Evolutionary conservation across 2,329 filamentous ascomycete genomes (phyloP), one percentile per base, ranked within the genome.

Genomic region (Aspergillus amoenus): DNA sequence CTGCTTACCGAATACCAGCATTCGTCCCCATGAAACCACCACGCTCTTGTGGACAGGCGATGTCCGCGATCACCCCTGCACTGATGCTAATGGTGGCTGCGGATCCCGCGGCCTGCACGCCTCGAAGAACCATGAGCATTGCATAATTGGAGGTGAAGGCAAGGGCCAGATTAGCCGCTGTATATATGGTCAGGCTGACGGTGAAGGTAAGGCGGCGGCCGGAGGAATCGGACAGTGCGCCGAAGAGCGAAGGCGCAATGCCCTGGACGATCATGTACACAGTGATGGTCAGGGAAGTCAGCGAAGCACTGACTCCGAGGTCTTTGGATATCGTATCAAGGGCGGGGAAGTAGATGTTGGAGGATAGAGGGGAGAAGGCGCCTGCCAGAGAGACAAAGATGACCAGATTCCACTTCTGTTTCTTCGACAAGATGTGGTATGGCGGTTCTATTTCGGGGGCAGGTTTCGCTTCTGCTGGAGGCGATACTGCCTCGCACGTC

Each of bases 241-340:
- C 78, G 76, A 78, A 82, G 50, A 83, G 70, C 4, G 76, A 70
- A 0, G 81, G 80, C 3, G 79, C 76, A 15, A 83, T 65, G 5
- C 78, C 82, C 67, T 83, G 81, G 4, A 82, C 69, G 49, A 82
- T 72, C 67, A 81, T 77, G 61, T 83, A 84, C 37, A 73, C 58
- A 0, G 74, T 76, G 17, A 76, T 66, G 1, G 74, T 75, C n/a
- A 76, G 59, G 12, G 68, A 72, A 17, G 70, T 63, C 3, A 71
- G 56, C 12, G 68, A 61, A 49, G 67, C 65, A 7, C 65, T 70
- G 42, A 71, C 55, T 34, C 66, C 27, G 7, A 73, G 57, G 18
- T 69, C 59, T 55, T 65, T 27, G 13, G 68, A 64, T 24, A 69
- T 64, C 4, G 58, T 61, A 6, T 62, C 63, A 8, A 80, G 64